Evolutionary conservation across 1,284 basidiomycete genomes (phyloP), one percentile per base, ranked within the genome.

Genomic region (Trametes versicolor): DNA sequence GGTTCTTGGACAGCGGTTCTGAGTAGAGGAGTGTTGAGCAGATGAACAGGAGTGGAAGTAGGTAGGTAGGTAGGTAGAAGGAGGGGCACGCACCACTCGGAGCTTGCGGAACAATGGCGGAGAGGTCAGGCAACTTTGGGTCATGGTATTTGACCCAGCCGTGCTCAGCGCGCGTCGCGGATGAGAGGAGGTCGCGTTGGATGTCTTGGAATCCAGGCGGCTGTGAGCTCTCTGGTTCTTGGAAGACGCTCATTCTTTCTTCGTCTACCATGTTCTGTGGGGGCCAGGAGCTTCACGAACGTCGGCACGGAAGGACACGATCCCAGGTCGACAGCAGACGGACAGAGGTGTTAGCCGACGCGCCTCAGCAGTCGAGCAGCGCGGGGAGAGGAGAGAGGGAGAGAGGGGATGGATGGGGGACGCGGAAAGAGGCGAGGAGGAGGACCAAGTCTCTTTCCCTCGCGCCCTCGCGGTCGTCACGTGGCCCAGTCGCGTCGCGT

Each of bases 401-500:
- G 45, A 21, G 45, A 25, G 25, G 45, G 29, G 29, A 27, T 41
- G 3, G 9, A 17, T 29, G 36, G 57, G 29, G 25, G 13, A 29
- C 17, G 57, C 43, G 56, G 17, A 13, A 4, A 23, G 17, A 45
- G 19, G 19, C 25, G 45, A 43, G 13, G 41, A 43, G 6, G 13
- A 43, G 41, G 41, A 17, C 21, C 21, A 48, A 48, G 21, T 10
- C 13, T 4, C 12, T 17, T 23, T 34, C 37, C 23, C 48, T 34
- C 36, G 12, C 29, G 37, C 27, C 10, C 29, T 54, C 34, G 32
- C 15, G 25, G 17, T 55, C 9, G 25, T 57, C 60, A 62, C 61
- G 61, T 62, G 61, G 17, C 39, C 39, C 17, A 7, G 61, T 62
- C 61, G 54, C 61, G 61, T 62, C 60, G 59, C 59, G 59, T 61